These are phyloP conservation scores for Tricholoma hemisulphureum DNA, from an alignment of 768 basidiomycete species.

Conservation along the genomic window DNA sequence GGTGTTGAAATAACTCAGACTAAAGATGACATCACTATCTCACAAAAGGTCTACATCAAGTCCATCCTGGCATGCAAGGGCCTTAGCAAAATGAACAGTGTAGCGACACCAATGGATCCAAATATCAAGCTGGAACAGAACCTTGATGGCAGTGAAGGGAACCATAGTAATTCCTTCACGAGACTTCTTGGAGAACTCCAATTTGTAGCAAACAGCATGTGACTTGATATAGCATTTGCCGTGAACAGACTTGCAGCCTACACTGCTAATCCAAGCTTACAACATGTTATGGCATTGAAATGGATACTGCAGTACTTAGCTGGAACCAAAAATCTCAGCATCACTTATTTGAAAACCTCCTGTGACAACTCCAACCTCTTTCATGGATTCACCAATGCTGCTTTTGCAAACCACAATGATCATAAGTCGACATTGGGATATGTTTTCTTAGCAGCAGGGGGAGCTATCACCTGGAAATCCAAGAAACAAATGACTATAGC, in stretches of 20 bases:
- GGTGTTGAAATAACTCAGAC: too few relatives aligned
- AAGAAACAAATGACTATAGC: too few relatives aligned
- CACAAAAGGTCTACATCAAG: background rate
- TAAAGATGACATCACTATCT: too few relatives aligned
- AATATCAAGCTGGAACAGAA: background rate
- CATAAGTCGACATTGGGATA: slow-evolving; percentile 20
- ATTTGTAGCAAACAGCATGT: background rate
- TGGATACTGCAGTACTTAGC: too few relatives aligned
- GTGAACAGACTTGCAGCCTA: background rate
- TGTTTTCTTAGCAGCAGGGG: slow-evolving; percentile 31
- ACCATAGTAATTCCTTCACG: background rate
- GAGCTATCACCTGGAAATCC: slow-evolving; percentile 40
- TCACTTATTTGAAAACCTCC: background rate
- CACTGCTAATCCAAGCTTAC: too few relatives aligned
- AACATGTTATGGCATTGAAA: too few relatives aligned
- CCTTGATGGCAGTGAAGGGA: background rate
- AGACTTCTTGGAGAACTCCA: background rate
- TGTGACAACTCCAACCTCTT: background rate
- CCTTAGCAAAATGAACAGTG: background rate
- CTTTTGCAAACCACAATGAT: slow-evolving; percentile 2
- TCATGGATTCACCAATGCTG: too few relatives aligned
- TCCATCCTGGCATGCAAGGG: background rate
- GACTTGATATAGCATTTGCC: background rate
- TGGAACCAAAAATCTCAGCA: slow-evolving; percentile 1
- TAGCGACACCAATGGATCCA: background rate